These are phyloP conservation scores for Scleroderma citrinum DNA, from an alignment of 768 basidiomycete genomes.

Conservation along the genomic window DNA sequence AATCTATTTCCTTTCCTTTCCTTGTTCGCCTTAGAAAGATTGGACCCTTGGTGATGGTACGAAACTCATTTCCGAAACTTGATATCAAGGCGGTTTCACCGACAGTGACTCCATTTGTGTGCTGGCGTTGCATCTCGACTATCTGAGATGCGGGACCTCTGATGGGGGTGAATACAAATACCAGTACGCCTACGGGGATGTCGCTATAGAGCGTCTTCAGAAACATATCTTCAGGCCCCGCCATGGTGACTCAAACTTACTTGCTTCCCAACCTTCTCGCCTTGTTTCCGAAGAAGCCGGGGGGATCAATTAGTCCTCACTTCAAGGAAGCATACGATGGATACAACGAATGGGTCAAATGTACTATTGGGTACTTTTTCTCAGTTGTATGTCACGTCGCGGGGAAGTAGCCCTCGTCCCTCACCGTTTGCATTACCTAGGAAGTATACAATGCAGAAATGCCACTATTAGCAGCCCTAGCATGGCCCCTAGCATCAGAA, in stretches of 20 bases:
- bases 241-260: slow-evolving; percentile 16
- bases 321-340: slow-evolving; percentile 18
- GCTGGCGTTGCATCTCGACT: too few species aligned
- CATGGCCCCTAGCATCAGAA: slow-evolving; percentile 19
- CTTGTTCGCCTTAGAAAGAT: too few species aligned
- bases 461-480: slow-evolving; percentile 19
- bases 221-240: background rate
- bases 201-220: too few species aligned
- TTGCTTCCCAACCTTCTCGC: slow-evolving; percentile 21
- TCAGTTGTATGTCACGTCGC: slow-evolving; percentile 12
- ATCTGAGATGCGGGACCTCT: too few species aligned
- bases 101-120: background rate
- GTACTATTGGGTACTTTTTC: slow-evolving; percentile 18
- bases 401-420: background rate
- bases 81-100: slow-evolving; percentile 13
- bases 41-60: too few species aligned
- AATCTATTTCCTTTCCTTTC: too few species aligned
- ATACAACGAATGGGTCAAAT: slow-evolving; percentile 19
- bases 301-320: slow-evolving; percentile 20
- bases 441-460: slow-evolving; percentile 23
- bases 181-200: background rate
- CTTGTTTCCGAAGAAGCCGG: slow-evolving; percentile 22
- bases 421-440: slow-evolving; percentile 5
- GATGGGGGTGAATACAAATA: background rate
- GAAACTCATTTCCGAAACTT: background rate